Percentiles rank a stretch among this genome's conserved stretches.
phyloP scores from a whole-genome alignment of 305 asterid genomes.

The Fraxinus baroniana region DNA sequence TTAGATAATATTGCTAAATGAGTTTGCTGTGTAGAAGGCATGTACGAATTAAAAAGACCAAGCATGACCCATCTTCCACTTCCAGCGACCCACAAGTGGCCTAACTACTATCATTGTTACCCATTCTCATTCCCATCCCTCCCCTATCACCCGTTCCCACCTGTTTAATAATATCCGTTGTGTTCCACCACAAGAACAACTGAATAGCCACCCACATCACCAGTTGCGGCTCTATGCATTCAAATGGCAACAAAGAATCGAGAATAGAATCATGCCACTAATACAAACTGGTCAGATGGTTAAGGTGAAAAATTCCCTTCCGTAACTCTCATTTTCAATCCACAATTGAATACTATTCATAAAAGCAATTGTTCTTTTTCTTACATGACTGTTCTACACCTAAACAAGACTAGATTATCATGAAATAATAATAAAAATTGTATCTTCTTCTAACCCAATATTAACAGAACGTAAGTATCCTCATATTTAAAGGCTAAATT shows the following conservation, averaged over 20 bases:
- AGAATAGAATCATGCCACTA: background rate
- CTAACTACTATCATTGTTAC: background rate
- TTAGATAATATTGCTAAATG: background rate
- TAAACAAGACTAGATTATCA: background rate
- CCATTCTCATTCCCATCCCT: background rate
- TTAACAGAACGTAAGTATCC: background rate
- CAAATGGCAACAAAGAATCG: background rate
- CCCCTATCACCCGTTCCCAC: background rate
- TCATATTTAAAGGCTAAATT: slow-evolving; percentile 4
- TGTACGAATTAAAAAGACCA: background rate
- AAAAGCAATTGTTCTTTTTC: background rate
- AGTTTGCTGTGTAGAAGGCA: background rate
- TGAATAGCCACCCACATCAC: background rate
- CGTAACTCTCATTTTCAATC: background rate
- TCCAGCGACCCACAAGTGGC: background rate
- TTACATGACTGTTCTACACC: background rate
- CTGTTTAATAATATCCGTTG: background rate
- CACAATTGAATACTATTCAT: slow-evolving; percentile 9
- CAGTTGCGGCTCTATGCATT: background rate
- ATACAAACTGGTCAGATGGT: background rate
- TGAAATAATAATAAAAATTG: background rate
- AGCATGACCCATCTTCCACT: background rate
- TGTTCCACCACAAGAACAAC: background rate
- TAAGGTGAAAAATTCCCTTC: background rate
- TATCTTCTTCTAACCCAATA: background rate